These are phyloP conservation scores for Euptelea pleiosperma DNA, from an alignment of 164 flowering plant species.

Conservation along the genomic window DNA sequence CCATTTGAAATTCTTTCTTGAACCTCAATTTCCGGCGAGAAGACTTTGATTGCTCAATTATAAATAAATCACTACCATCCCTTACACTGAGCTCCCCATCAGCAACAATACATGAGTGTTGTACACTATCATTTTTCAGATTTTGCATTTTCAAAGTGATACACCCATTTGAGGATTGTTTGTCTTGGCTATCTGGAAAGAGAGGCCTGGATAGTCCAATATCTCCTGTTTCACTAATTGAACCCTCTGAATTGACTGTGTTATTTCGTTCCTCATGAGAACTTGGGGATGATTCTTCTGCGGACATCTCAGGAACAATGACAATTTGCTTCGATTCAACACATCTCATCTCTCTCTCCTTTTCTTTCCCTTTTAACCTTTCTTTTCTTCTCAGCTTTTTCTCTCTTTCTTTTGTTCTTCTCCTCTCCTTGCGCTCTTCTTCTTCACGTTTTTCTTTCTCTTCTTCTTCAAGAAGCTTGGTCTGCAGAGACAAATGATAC, in stretches of 20 bases:
- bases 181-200: constrained; percentile 42
- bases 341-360: constrained; percentile 41
- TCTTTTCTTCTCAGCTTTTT: constrained; percentile 91
- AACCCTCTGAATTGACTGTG: constrained; percentile 35
- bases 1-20: constrained; percentile 40
- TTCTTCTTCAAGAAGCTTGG: constrained; percentile 96
- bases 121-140: constrained; percentile 6
- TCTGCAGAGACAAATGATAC: constrained; percentile 41
- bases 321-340: constrained; percentile 29
- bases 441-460: constrained; percentile 96
- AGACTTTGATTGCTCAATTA: constrained; percentile 45
- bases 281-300: constrained; percentile 34
- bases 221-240: constrained; percentile 48
- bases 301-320: constrained; percentile 23
- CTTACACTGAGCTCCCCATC: constrained; percentile 39
- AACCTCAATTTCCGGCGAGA: constrained; percentile 44
- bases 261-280: constrained; percentile 39
- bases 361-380: constrained; percentile 77
- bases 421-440: constrained; percentile 89
- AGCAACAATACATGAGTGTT: constrained; percentile 26
- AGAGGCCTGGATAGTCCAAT: constrained; percentile 21
- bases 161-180: constrained; percentile 31
- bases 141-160: constrained; percentile 25
- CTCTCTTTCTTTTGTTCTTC: constrained; percentile 84
- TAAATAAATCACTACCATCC: constrained; percentile 39